A percentile compares a stretch with the other conserved stretches of the same genome.
phyloP scores from a whole-genome alignment of 2,329 filamentous ascomycete species.

The Scedosporium boydii region DNA sequence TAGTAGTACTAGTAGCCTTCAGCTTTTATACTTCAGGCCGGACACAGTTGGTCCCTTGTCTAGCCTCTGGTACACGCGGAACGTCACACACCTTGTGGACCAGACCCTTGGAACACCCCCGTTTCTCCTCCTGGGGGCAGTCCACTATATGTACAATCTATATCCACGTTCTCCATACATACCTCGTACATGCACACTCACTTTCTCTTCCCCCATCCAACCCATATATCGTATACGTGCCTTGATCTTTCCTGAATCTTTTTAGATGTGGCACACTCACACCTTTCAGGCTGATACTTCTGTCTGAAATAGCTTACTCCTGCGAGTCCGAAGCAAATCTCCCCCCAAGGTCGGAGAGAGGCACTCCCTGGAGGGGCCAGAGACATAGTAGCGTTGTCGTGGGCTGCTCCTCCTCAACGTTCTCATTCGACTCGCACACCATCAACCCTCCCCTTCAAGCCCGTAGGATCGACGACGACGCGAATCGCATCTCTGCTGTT shows the following conservation, averaged over 20 bases:
- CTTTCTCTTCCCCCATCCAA: neutral
- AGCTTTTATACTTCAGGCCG: neutral
- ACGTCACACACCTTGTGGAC: conserved; percentile 6
- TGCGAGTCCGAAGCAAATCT: neutral
- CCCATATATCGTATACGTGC: conserved; percentile 1
- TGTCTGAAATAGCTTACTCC: neutral
- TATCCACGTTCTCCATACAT: conserved; percentile 4
- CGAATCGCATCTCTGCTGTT: neutral
- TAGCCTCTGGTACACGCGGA: neutral
- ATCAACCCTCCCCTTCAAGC: neutral
- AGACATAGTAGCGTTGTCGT: neutral
- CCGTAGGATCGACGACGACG: neutral
- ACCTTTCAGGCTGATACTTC: neutral
- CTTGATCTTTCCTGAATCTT: neutral
- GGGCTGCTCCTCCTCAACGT: neutral
- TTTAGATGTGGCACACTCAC: neutral
- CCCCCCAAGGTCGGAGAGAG: neutral
- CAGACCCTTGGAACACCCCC: conserved; percentile 2
- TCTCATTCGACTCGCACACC: neutral
- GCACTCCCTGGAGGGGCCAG: neutral
- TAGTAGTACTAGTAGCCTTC: neutral
- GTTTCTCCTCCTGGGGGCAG: neutral
- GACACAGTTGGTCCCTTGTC: neutral
- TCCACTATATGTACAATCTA: conserved; percentile 2
- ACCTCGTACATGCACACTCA: neutral